Base-by-base conservation (phyloP, 2,329 filamentous ascomycete genomes). In the Biscogniauxia marginata region DNA sequence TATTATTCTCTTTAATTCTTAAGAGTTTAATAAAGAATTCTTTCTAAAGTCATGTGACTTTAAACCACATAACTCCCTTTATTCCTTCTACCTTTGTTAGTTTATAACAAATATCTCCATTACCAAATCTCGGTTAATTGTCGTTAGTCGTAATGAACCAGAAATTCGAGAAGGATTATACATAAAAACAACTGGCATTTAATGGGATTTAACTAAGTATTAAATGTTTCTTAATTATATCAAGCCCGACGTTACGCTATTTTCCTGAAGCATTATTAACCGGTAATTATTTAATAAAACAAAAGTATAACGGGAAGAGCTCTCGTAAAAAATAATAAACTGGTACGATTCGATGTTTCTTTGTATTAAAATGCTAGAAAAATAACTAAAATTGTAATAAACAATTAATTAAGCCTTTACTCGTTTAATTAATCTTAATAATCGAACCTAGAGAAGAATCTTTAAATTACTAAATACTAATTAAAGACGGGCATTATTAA, bases 321-420 rank as follows among this genome's bases (percentile, higher is more conserved):
- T 74, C 1, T 66, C 70, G 1, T 9, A 62, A 4, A 54, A 45
- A n/a, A 64, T 74, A 53, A 54, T 69, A 0, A 49, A 65, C 3
- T 56, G 64, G 1, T 73, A 66, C 22, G 57, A 70, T 1, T 73
- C 70, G 0, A 72, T 73, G 43, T 75, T 75, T 30, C 46, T 75
- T 0, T 73, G 65, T 62, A 57, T 74, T 1, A 69, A 65, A 13
- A 25, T 75, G 56, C 64, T 72, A 9, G 66, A 67, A 7, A 25
- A 62, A 1, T 56, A 63, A 3, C 46, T 75, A 0, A 54, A 71
- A 22, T 59, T 75, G 0, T 52, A 70, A n/a, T 47, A 59, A 4
- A 55, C 59, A 0, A 65, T 75, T 7, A 48, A 70, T 0, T 55
- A 67, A 0, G 67, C 65, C 0, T 71, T 72, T 0, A 47, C 58